Base-by-base conservation (phyloP, 2,329 filamentous ascomycete species). In the Arthrobotrys iridis region DNA sequence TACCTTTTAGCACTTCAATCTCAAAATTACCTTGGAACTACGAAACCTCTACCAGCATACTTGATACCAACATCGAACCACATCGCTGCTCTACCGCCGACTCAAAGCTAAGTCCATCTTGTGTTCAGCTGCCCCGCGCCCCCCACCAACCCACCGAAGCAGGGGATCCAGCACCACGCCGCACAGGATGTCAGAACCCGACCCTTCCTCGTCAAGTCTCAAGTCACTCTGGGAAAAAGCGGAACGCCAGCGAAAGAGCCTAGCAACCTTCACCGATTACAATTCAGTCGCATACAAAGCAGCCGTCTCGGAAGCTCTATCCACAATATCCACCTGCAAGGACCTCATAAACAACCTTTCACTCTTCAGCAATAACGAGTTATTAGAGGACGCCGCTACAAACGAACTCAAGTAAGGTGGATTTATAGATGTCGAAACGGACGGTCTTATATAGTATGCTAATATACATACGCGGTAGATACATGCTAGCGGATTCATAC, bases 281-380 rank as follows among this genome's bases (percentile, higher is more conserved):
- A 76, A 68, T 20, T 76, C 72, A 0, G 30, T 28, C 6, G 35
- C 57, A 2, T 76, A 76, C 41, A 76, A 76, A 57, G 11, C 48
- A 15, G 72, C 72, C 13, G 64, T 70, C 33, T 37, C 55, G 4
- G 83, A 85, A 40, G 88, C 91, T 41, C 88, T 96, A 78, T 83
- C 87, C 77, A 87, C 88, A 62, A 94, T 96, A 83, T 85, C 91
- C 79, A 85, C 91, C 81, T 93, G 91, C 82, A 85, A 90, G 71
- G 84, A 87, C 72, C 87, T 91, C 66, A 88, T 92, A 77, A 85
- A 88, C 77, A 86, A 88, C 73, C 85, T 95, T 24, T 90, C 91
- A 0, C 85, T 99, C 62, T 98, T 98, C 86, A 97, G 93, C 78
- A 86, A 89, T 35, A 99, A 99, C 82, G 95, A 99, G 82, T 87